Conservation (phyloP, 2,329 filamentous ascomycete genomes). For the Emergomyces pasteurianus region DNA sequence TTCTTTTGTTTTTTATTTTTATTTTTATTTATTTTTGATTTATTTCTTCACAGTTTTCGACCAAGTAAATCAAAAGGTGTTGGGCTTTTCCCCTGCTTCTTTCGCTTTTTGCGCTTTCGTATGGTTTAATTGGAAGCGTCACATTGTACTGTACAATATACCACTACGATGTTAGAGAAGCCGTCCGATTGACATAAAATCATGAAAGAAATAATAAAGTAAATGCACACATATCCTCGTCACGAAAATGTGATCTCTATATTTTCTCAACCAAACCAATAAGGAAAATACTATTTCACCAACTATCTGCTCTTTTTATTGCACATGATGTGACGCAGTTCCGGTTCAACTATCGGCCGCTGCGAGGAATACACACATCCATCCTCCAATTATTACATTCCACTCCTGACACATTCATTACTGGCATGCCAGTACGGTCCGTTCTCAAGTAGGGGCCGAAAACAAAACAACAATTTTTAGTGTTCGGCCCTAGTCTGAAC, state of each 20-base stretch:
- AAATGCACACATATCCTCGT: neutral
- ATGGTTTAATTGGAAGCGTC: neutral
- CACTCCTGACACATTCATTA: neutral
- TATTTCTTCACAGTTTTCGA: neutral
- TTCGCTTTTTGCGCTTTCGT: neutral
- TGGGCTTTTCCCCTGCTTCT: neutral
- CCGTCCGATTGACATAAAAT: neutral
- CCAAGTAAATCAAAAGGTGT: conserved; percentile 1
- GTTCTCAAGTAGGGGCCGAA: neutral
- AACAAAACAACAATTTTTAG: neutral
- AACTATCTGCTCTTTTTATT: too few relatives aligned
- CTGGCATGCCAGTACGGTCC: neutral
- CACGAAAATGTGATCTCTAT: neutral
- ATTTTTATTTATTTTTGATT: too few relatives aligned
- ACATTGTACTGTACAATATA: neutral
- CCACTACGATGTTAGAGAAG: neutral
- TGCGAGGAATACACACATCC: too few relatives aligned
- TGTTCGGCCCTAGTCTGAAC: neutral
- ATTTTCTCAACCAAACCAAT: too few relatives aligned
- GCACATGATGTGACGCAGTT: too few relatives aligned
- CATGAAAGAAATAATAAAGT: too few relatives aligned
- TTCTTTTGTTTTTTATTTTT: too few relatives aligned
- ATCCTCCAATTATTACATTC: neutral
- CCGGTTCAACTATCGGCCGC: too few relatives aligned
- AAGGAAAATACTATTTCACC: too few relatives aligned